phyloP scores from a whole-genome alignment of 805 yeast genomes.

The Saccharomycopsis vini region DNA sequence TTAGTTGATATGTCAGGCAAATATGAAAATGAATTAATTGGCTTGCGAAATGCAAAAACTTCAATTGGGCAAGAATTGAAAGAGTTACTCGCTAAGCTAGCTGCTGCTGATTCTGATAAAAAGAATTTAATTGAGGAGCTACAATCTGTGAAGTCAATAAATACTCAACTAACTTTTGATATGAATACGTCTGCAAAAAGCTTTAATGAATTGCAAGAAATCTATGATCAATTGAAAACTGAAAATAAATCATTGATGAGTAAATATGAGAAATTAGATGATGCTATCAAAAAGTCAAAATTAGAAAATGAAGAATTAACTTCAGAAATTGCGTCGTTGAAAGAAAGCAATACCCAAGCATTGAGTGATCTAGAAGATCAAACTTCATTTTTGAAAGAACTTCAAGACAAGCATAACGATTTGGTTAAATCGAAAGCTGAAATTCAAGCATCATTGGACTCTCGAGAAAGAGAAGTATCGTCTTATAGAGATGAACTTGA shows the following conservation, averaged over 20 bases:
- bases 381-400: not conserved
- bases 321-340: not conserved
- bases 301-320: not conserved
- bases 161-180: constrained; percentile 11
- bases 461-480: not conserved
- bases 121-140: constrained; percentile 6
- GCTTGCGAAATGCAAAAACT: not conserved
- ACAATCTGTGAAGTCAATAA: constrained; percentile 11
- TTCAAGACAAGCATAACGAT: not conserved
- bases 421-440: not conserved
- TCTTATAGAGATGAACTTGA: not conserved
- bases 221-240: constrained; percentile 3
- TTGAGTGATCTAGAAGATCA: not conserved
- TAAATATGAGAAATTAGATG: not conserved
- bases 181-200: constrained; percentile 14
- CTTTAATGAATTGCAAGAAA: constrained; percentile 10
- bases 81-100: not conserved
- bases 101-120: not conserved
- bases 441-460: not conserved
- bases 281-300: no score
- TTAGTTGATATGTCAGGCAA: not conserved
- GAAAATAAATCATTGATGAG: not conserved
- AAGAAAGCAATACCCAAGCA: not conserved
- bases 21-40: not conserved
- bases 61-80: not conserved